Conservation (phyloP, 139 green algal genomes). For the Picochlorum sp. region DNA sequence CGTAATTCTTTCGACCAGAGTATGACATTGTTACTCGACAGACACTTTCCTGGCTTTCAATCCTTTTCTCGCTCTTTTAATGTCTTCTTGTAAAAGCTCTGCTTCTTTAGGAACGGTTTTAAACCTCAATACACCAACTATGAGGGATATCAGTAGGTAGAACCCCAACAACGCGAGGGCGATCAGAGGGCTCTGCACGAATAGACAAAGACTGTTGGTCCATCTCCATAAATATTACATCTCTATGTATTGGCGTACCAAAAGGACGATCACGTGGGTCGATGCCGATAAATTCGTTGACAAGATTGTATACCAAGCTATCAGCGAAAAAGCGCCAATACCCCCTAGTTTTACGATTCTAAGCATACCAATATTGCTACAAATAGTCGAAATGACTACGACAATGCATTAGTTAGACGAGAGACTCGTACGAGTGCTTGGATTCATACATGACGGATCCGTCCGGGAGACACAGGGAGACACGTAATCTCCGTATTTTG, state of each 20-base stretch:
- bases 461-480: no score
- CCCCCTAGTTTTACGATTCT: neutral
- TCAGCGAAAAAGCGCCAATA: neutral
- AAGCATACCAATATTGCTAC: neutral
- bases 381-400: no score
- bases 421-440: no score
- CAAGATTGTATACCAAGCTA: neutral
- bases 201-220: neutral
- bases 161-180: constrained; percentile 18
- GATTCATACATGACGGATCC: no score
- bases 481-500: no score
- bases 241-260: neutral
- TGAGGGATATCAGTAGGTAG: constrained; percentile 26
- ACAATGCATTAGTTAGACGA: no score
- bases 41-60: neutral
- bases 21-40: neutral
- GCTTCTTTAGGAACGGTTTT: constrained; percentile 39
- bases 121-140: constrained; percentile 42
- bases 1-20: constrained; percentile 15
- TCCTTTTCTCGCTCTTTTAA: constrained; percentile 4
- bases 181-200: constrained; percentile 28
- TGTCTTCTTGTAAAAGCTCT: constrained; percentile 31
- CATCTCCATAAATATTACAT: neutral
- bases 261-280: neutral
- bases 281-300: neutral